These are phyloP conservation scores for Forsythia suspensa DNA, from an alignment of 257 asterid species.

Conservation along the genomic window DNA sequence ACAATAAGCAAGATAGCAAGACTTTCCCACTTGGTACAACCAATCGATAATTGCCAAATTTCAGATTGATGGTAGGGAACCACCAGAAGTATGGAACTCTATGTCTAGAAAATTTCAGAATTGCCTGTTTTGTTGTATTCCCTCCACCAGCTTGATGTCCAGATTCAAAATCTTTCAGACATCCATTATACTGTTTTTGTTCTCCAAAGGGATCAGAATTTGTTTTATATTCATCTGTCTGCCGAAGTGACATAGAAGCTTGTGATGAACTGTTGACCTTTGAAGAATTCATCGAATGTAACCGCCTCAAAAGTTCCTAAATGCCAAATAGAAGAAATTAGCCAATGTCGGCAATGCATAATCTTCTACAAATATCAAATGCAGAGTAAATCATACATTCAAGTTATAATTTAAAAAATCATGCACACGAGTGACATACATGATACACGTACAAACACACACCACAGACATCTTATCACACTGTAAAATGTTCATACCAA, in stretches of 20 bases:
- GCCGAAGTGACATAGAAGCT: constrained; percentile 37
- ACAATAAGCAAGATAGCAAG: constrained; percentile 46
- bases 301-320: constrained; percentile 77
- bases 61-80: constrained; percentile 64
- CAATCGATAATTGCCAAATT: constrained; percentile 51
- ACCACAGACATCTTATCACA: not conserved
- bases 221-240: constrained; percentile 31
- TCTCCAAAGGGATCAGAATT: constrained; percentile 32
- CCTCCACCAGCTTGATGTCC: constrained; percentile 20
- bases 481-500: not conserved
- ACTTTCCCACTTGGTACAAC: constrained; percentile 65
- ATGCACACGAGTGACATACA: not conserved
- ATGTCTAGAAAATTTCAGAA: constrained; percentile 51
- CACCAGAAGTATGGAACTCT: constrained; percentile 56
- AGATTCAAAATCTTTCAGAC: constrained; percentile 37
- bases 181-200: constrained; percentile 30
- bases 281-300: constrained; percentile 54
- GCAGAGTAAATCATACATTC: not conserved
- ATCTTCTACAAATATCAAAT: constrained; percentile 14
- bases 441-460: not conserved
- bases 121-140: constrained; percentile 48
- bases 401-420: not conserved
- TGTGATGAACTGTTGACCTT: constrained; percentile 47
- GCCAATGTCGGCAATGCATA: not conserved
- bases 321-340: constrained; percentile 20